Conservation (phyloP, 2,329 filamentous ascomycete species). For the Plectosphaerella sp. region DNA sequence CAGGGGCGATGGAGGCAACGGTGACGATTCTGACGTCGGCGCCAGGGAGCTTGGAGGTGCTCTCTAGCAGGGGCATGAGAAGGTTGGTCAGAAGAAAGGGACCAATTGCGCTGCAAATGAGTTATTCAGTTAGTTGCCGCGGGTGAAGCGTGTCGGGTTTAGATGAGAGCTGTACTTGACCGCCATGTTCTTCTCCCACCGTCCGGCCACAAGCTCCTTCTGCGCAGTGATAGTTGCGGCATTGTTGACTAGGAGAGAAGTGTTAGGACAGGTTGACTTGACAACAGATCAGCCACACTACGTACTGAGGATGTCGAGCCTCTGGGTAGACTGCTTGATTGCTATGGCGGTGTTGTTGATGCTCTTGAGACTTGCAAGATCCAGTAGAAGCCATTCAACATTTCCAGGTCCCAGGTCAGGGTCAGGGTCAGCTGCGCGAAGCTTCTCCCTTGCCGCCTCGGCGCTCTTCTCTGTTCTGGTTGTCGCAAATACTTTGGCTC, state of each 20-base stretch:
- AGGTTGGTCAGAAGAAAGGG: conserved; percentile 17
- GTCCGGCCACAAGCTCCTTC: conserved; percentile 3
- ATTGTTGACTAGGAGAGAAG: conserved; percentile 18
- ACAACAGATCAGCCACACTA: no score
- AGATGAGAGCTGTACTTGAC: conserved; percentile 8
- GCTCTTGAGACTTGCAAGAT: conserved; percentile 13
- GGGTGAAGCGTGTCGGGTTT: not conserved
- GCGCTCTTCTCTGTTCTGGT: conserved; percentile 15
- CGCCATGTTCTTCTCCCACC: conserved; percentile 18
- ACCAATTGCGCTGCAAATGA: conserved; percentile 14
- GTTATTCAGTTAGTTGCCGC: not conserved
- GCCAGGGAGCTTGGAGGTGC: conserved; percentile 3
- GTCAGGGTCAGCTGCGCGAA: not conserved
- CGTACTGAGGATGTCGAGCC: conserved; percentile 16
- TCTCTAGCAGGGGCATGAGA: conserved; percentile 19
- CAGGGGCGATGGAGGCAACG: conserved; percentile 10
- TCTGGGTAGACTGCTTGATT: conserved; percentile 11
- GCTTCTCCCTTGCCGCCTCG: not conserved
- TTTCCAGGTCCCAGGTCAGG: conserved; percentile 4
- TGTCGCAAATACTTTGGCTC: conserved; percentile 19
- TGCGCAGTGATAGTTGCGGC: conserved; percentile 4
- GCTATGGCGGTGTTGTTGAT: conserved; percentile 9
- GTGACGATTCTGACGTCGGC: conserved; percentile 18
- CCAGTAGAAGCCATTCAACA: conserved; percentile 15
- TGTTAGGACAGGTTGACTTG: conserved; percentile 1